phyloP scores from a whole-genome alignment of 2,329 filamentous ascomycete species.

The Berkeleyomyces rouxiae region DNA sequence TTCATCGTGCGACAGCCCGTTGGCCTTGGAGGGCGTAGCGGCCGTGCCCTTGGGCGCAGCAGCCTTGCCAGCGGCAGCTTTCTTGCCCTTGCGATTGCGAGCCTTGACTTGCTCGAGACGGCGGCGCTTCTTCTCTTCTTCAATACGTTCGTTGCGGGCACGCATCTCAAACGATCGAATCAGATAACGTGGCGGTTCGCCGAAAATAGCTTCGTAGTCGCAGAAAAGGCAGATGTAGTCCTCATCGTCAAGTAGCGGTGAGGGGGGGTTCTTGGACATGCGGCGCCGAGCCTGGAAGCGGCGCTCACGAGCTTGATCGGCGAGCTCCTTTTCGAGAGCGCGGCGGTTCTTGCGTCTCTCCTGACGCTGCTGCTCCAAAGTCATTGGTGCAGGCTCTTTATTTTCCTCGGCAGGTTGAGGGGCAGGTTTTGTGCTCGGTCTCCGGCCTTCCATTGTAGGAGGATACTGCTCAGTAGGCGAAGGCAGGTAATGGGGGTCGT shows the following conservation, averaged over 20 bases:
- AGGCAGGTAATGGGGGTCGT: constrained; percentile 7
- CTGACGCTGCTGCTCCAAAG: constrained; percentile 13
- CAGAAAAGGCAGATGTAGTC: constrained; percentile 97
- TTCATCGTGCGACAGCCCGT: neutral
- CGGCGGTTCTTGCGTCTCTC: constrained; percentile 43
- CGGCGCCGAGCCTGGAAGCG: constrained; percentile 59
- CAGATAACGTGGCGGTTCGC: constrained; percentile 64
- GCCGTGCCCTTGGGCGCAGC: constrained; percentile 29
- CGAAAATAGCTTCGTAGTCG: constrained; percentile 93
- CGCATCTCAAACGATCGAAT: constrained; percentile 91
- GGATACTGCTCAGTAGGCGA: constrained; percentile 18
- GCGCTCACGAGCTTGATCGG: constrained; percentile 58
- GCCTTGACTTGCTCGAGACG: constrained; percentile 86
- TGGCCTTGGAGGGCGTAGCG: constrained; percentile 1
- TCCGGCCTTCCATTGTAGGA: neutral
- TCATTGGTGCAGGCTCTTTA: constrained; percentile 4
- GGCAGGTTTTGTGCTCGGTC: neutral
- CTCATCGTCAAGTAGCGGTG: constrained; percentile 35
- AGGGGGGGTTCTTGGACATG: constrained; percentile 59
- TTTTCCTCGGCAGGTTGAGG: neutral
- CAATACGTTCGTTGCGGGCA: constrained; percentile 67
- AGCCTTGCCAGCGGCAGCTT: constrained; percentile 42
- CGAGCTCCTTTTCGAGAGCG: constrained; percentile 53
- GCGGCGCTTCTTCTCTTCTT: constrained; percentile 70
- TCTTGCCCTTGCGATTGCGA: constrained; percentile 80